Percentiles rank a stretch among this genome's conserved stretches.
These are phyloP conservation scores for Omphalotus guepiniiformis DNA, from an alignment of 768 basidiomycete species.

Conservation along the genomic window DNA sequence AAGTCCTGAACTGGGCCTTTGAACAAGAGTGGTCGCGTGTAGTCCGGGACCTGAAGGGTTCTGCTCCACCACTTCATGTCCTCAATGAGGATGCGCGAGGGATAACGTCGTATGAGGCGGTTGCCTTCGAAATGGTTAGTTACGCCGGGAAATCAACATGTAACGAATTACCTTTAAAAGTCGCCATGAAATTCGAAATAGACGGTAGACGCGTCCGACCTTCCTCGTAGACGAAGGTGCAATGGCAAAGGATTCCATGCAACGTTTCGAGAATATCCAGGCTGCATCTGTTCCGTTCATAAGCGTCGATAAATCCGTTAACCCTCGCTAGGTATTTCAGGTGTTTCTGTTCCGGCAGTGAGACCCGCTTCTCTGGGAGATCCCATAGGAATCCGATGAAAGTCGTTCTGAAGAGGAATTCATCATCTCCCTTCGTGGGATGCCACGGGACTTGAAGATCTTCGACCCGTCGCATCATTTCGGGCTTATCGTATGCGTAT, in stretches of 20 bases:
- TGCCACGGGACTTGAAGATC: conserved; percentile 26
- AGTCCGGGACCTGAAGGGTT: background rate
- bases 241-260: conserved; percentile 28
- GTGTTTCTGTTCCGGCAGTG: conserved; percentile 25
- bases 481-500: conserved; percentile 19
- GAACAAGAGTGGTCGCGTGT: conserved; percentile 13
- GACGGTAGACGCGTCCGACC: conserved; percentile 23
- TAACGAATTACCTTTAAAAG: conserved; percentile 17
- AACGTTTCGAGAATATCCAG: conserved; percentile 17
- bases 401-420: conserved; percentile 16
- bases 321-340: conserved; percentile 22
- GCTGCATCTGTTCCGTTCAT: background rate
- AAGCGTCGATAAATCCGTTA: conserved; percentile 9
- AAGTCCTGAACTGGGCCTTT: conserved; percentile 11
- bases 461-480: conserved; percentile 11
- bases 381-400: conserved; percentile 35
- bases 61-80: conserved; percentile 31
- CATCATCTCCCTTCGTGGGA: conserved; percentile 18
- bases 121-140: too few species aligned
- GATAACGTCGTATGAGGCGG: conserved; percentile 11
- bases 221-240: conserved; percentile 24
- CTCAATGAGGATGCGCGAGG: conserved; percentile 17
- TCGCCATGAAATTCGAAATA: conserved; percentile 21
- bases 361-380: conserved; percentile 19
- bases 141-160: too few species aligned